Base-by-base conservation (phyloP, 805 yeast genomes). In the Myxozyma sirexii region DNA sequence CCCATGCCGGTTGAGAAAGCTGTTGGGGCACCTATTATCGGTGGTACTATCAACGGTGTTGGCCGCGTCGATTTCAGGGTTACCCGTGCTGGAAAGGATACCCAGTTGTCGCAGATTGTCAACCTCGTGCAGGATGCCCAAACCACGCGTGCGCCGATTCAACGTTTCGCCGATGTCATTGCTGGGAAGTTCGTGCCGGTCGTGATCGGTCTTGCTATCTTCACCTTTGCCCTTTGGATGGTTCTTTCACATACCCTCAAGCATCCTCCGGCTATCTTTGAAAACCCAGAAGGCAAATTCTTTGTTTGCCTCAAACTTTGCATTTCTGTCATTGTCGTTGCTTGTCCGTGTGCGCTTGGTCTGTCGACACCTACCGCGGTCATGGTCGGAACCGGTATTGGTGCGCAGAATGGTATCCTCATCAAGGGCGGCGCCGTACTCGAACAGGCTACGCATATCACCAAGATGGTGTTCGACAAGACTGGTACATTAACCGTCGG, bases 321-420 rank as follows among this genome's bases (percentile, higher is more conserved):
- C 4, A 93, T 94, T 27, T 85, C 96, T 5, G 99, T 94, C 4
- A 83, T 96, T 64, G 97, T 94, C 10, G 97, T 94, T 51, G 99
- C 99, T 1, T 94, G 99, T 74, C 99, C 99, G 0, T 94, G 99
- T 80, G 98, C 99, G 0, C 76, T 94, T 24, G 99, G 99, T 2
- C 79, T 94, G 52, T 97, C 97, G 2, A 96, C 98, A 0, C 99
- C 99, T 1, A 96, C 99, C 1, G 98, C 98, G 0, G 90, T 94
- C 10, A 94, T 96, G 97, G 99, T 94, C 1, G 99, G 97, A 7
- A 93, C 98, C 1, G 99, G 99, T 42, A 87, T 90, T 23, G 98
- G 97, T 42, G 98, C 99, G 0, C 74, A 82, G 13, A 79, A 90
- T 72, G 98, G 99, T 19, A 87, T 94, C 4, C 77, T 94, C 55